Conservation (phyloP, 2,329 filamentous ascomycete species). For the Penicillium verrucosum region DNA sequence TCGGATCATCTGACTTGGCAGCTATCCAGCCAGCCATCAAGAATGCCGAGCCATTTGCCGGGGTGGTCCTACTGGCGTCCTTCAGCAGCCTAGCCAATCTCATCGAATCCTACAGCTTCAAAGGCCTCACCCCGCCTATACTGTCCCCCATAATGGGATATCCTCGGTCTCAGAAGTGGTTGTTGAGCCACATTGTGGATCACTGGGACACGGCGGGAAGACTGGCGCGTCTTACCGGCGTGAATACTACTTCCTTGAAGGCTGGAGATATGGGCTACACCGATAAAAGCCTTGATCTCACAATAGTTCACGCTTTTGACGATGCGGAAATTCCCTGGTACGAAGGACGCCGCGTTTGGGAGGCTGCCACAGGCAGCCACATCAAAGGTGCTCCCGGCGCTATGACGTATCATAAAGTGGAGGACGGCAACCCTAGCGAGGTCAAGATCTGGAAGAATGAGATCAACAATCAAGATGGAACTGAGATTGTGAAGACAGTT, state of each 20-base stretch:
- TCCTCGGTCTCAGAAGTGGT: slow-evolving; percentile 59
- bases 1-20: slow-evolving; percentile 33
- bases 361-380: slow-evolving; percentile 34
- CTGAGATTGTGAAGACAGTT: slow-evolving; percentile 35
- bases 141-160: slow-evolving; percentile 70
- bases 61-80: slow-evolving; percentile 72
- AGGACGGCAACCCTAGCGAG: slow-evolving; percentile 32
- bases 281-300: slow-evolving; percentile 58
- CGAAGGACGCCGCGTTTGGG: slow-evolving; percentile 42
- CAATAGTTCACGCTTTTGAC: slow-evolving; percentile 74
- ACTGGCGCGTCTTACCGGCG: slow-evolving; percentile 48
- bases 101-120: slow-evolving; percentile 72
- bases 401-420: slow-evolving; percentile 29
- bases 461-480: slow-evolving; percentile 15
- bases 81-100: slow-evolving; percentile 74
- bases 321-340: slow-evolving; percentile 78
- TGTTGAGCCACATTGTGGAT: slow-evolving; percentile 68
- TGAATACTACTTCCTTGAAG: slow-evolving; percentile 30
- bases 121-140: slow-evolving; percentile 69
- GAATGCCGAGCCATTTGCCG: slow-evolving; percentile 64
- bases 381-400: slow-evolving; percentile 26
- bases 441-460: slow-evolving; percentile 40
- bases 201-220: slow-evolving; percentile 72
- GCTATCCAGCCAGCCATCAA: slow-evolving; percentile 42
- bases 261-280: slow-evolving; percentile 53